Conservation (phyloP, 805 yeast genomes). For the Metschnikowia lunata region DNA sequence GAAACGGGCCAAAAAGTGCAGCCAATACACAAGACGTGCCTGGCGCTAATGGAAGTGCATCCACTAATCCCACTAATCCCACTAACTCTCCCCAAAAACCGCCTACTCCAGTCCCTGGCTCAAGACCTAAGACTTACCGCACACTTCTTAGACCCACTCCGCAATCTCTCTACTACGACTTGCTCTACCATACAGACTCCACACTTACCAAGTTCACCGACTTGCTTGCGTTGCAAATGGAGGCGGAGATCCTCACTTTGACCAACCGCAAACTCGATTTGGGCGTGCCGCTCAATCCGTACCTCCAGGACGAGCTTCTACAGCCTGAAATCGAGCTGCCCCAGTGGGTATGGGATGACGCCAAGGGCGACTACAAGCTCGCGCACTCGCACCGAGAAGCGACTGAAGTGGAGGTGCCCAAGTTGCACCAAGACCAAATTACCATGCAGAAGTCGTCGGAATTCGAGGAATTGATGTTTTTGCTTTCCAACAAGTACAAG, state of each 20-base stretch:
- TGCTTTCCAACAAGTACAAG: slow-evolving; percentile 37
- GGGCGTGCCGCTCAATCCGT: slow-evolving; percentile 70
- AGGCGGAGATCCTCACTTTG: slow-evolving; percentile 76
- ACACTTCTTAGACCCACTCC: slow-evolving; percentile 79
- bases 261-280: slow-evolving; percentile 76
- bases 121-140: slow-evolving; percentile 65
- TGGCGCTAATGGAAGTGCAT: neutral
- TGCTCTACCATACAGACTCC: slow-evolving; percentile 76
- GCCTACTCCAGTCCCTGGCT: slow-evolving; percentile 6
- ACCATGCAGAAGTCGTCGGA: slow-evolving; percentile 66
- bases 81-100: slow-evolving; percentile 4
- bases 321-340: slow-evolving; percentile 49
- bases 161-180: slow-evolving; percentile 75
- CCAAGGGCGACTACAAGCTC: slow-evolving; percentile 28
- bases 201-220: slow-evolving; percentile 75
- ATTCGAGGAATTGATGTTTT: slow-evolving; percentile 82
- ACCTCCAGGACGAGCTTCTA: slow-evolving; percentile 42
- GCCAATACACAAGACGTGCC: too few species aligned
- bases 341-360: slow-evolving; percentile 39
- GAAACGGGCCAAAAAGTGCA: too few species aligned
- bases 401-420: slow-evolving; percentile 24
- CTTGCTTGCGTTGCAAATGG: slow-evolving; percentile 72
- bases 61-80: neutral
- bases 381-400: slow-evolving; percentile 31
- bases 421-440: slow-evolving; percentile 40